These are phyloP conservation scores for Fusarium succisae DNA, from an alignment of 2,329 filamentous ascomycete species.

Conservation along the genomic window DNA sequence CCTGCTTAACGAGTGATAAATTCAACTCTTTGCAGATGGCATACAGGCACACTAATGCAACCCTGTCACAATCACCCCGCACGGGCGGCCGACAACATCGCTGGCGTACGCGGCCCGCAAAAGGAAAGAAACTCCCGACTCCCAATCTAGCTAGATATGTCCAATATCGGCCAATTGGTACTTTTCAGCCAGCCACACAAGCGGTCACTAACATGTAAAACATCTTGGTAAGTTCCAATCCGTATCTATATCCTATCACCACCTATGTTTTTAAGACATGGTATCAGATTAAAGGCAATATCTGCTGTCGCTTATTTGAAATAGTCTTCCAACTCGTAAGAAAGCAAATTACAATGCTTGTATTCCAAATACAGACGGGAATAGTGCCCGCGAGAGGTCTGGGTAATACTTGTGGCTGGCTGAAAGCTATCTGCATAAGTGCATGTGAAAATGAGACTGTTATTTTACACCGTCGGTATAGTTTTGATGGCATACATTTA, in stretches of 20 bases:
- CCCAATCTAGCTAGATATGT: not conserved
- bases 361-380: accelerated
- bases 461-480: not conserved
- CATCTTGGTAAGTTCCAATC: not conserved
- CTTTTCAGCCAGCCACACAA: not conserved
- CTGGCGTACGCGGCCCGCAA: not conserved
- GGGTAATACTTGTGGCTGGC: not conserved
- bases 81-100: not conserved
- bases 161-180: not conserved
- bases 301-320: not conserved
- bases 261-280: not conserved
- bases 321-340: not conserved
- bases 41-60: too few relatives aligned
- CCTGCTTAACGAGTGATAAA: too few relatives aligned
- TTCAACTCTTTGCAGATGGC: too few relatives aligned
- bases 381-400: not conserved
- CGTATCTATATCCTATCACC: not conserved
- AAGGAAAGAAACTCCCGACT: not conserved
- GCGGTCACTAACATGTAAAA: not conserved
- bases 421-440: not conserved
- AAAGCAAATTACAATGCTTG: not conserved
- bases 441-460: not conserved
- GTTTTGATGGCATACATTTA: too few relatives aligned
- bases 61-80: too few relatives aligned
- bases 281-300: not conserved